Conservation (phyloP, 1,284 basidiomycete species). For the Phylloboletellus chloephorus region DNA sequence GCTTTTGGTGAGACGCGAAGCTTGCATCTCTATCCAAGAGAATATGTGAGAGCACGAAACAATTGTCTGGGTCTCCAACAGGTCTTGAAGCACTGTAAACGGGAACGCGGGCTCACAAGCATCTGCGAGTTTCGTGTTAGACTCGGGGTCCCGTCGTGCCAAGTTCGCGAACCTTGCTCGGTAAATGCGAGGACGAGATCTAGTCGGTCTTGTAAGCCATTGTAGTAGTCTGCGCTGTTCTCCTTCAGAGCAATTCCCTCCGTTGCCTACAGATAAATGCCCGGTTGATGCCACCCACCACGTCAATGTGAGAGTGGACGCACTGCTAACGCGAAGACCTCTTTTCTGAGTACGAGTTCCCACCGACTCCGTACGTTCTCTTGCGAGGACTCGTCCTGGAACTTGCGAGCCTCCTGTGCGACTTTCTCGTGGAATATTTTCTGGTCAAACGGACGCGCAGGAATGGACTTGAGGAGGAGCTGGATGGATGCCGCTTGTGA, state of each 20-base stretch:
- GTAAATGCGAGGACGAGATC: conserved; percentile 70
- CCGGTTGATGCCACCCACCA: not conserved
- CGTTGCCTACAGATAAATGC: conserved; percentile 40
- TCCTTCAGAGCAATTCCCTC: conserved; percentile 55
- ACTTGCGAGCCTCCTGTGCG: conserved; percentile 39
- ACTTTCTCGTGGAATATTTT: conserved; percentile 47
- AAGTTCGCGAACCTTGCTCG: conserved; percentile 54
- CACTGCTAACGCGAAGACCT: conserved; percentile 65
- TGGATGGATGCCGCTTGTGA: conserved; percentile 32
- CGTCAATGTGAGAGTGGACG: conserved; percentile 26
- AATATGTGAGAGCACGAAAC: conserved; percentile 77
- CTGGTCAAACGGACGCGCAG: conserved; percentile 44
- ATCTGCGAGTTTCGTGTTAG: conserved; percentile 32
- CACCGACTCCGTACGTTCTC: conserved; percentile 65
- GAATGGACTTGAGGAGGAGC: conserved; percentile 48
- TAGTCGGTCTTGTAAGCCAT: conserved; percentile 53
- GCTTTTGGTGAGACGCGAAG: conserved; percentile 58
- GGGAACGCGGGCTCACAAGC: conserved; percentile 51
- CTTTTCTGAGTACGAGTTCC: conserved; percentile 65
- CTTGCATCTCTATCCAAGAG: conserved; percentile 74
- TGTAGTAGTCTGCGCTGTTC: conserved; percentile 51
- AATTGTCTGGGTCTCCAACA: conserved; percentile 79
- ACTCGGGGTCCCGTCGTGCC: conserved; percentile 25
- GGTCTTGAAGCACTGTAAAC: conserved; percentile 64
- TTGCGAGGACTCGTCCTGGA: conserved; percentile 39